Base-by-base conservation (phyloP, 768 basidiomycete genomes). In the Hortiboletus campestris region DNA sequence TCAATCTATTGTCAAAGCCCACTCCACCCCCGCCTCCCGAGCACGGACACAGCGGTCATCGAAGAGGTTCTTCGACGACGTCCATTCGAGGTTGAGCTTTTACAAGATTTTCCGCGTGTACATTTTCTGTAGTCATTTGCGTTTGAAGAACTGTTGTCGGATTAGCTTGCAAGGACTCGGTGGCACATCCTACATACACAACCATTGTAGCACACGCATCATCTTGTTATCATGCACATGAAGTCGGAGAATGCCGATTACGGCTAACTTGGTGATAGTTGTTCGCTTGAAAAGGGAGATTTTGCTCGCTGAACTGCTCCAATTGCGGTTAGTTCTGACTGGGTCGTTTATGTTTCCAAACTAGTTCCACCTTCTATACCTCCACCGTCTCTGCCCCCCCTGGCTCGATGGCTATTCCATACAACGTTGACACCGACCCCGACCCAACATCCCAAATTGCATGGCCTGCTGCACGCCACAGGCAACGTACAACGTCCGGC, bases 361-460 rank as follows among this genome's bases (percentile, higher is more conserved):
- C 50, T 46, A 49, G 41, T 14, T 6, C 16, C 19, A 22, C 16
- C 39, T 29, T 20, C 25, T 7, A 49, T n/a, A 46, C 38, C 38
- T 53, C 39, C 53, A 53, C 42, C 35, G 12, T 20, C 34, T 25
- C 38, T 41, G 8, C 17, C 20, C 36, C 35, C 41, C 46, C 51
- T 50, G 50, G 54, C 66, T 64, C 63, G 49, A 90, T 90, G 87
- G 76, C 86, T 56, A 82, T 85, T 65, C 79, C 84, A 40, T 75
- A 82, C 57, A 72, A 66, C 56, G 63, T 66, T 16, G 75, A 76
- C 61, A 69, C 82, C 19, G 86, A 88, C 66, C 85, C 88, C 22
- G 88, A 90, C 68, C 86, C 88, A n/a, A 87, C 86, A 0, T 85
- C 84, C 13, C 89, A 89, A 68, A 84, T 90, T 44, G 72, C 89